phyloP scores from a whole-genome alignment of 1,284 basidiomycete genomes.

The Tremellales sp. region DNA sequence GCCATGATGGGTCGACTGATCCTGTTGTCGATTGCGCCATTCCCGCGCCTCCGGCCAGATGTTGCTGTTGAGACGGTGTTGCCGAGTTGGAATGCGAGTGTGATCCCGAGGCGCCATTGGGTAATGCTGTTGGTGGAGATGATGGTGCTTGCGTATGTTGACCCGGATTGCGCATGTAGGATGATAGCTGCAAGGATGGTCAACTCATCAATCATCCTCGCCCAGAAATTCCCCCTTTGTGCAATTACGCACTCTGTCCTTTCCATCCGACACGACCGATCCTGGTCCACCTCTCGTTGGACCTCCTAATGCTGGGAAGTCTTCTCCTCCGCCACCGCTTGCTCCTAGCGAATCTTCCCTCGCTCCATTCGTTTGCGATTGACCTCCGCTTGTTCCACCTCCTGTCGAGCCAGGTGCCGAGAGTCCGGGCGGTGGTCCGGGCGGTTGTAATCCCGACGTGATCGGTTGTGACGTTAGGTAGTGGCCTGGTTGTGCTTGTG shows the following conservation, averaged over 20 bases:
- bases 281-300: conserved; percentile 8
- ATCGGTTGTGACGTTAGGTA: too few species aligned
- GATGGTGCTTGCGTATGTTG: conserved; percentile 14
- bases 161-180: conserved; percentile 20
- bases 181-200: conserved; percentile 34
- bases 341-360: too few species aligned
- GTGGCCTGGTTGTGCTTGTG: conserved; percentile 35
- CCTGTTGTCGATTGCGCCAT: conserved; percentile 23
- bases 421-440: conserved; percentile 42
- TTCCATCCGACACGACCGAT: conserved; percentile 7
- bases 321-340: conserved; percentile 28
- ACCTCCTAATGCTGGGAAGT: conserved; percentile 44
- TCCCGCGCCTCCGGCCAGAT: conserved; percentile 14
- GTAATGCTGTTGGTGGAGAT: conserved; percentile 20
- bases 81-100: conserved; percentile 32
- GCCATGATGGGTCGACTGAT: conserved; percentile 27
- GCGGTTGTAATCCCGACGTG: conserved; percentile 42
- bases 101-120: conserved; percentile 28
- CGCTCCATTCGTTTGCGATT: conserved; percentile 24
- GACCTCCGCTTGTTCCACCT: conserved; percentile 8
- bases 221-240: too few species aligned
- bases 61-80: conserved; percentile 22
- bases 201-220: too few species aligned
- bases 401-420: conserved; percentile 24
- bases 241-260: conserved; percentile 29